These are phyloP conservation scores for Phytophthora litchii DNA, from an alignment of 352 stramenopile species.

Conservation along the genomic window DNA sequence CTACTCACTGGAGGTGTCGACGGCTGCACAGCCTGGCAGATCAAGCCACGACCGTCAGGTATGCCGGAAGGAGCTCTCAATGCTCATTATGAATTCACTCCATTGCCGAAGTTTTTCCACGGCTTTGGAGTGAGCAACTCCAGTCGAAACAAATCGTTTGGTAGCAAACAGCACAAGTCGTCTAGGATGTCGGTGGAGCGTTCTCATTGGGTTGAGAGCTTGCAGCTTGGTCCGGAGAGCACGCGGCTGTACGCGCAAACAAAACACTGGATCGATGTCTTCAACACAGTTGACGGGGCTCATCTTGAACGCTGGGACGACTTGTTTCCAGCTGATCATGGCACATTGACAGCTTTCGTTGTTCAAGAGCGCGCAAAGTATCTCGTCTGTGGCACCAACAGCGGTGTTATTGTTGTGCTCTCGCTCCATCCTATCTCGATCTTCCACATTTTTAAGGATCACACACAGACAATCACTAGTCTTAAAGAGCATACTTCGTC, in stretches of 20 bases:
- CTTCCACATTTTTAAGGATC: slow-evolving; percentile 73
- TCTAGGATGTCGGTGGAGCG: slow-evolving; percentile 11
- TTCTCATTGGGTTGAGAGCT: slow-evolving; percentile 49
- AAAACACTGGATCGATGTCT: slow-evolving; percentile 59
- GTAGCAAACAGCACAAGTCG: slow-evolving; percentile 21
- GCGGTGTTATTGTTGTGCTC: slow-evolving; percentile 59
- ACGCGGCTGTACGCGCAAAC: slow-evolving; percentile 57
- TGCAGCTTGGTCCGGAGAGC: slow-evolving; percentile 53
- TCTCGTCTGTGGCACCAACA: slow-evolving; percentile 64
- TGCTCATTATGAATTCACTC: slow-evolving; percentile 62
- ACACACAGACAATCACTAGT: slow-evolving; percentile 62
- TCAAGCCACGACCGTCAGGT: slow-evolving; percentile 43
- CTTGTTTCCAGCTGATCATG: slow-evolving; percentile 55
- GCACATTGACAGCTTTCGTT: slow-evolving; percentile 67
- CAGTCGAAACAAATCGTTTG: slow-evolving; percentile 15
- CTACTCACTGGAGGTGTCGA: slow-evolving; percentile 69
- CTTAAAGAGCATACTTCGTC: slow-evolving; percentile 58
- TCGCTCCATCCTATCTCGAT: slow-evolving; percentile 62
- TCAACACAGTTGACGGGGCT: slow-evolving; percentile 48
- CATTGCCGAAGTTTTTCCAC: slow-evolving; percentile 54
- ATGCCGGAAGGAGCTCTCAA: slow-evolving; percentile 52
- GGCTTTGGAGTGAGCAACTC: slow-evolving; percentile 3
- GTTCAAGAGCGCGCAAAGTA: slow-evolving; percentile 74
- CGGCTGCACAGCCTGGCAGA: slow-evolving; percentile 64
- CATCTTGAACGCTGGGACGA: slow-evolving; percentile 60